phyloP scores from a whole-genome alignment of 805 yeast genomes.

The Priceomyces carsonii region DNA sequence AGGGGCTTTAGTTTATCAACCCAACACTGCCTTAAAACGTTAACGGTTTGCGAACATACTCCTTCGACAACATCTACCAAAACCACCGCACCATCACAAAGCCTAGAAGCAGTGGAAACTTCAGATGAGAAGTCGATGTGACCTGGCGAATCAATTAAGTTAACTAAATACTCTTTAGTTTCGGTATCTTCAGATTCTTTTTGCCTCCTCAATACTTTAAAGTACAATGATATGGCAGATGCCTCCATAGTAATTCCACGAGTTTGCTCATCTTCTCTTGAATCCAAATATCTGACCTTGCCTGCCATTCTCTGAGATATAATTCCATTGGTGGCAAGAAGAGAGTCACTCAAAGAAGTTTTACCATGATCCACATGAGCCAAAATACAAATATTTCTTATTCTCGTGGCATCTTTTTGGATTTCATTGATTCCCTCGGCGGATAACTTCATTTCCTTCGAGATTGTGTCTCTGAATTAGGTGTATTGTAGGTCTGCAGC shows the following conservation, averaged over 20 bases:
- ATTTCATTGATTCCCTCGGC: conserved; percentile 63
- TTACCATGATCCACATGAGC: conserved; percentile 99
- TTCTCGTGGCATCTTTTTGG: conserved; percentile 67
- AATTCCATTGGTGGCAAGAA: conserved; percentile 93
- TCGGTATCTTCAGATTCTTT: conserved; percentile 36
- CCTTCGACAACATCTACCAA: conserved; percentile 98
- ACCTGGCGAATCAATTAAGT: conserved; percentile 98
- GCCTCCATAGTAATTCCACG: conserved; percentile 99
- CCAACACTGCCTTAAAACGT: conserved; percentile 95
- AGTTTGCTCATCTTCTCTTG: conserved; percentile 92
- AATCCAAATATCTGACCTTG: conserved; percentile 86
- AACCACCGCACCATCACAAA: conserved; percentile 96
- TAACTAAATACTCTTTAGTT: conserved; percentile 78
- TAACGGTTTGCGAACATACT: conserved; percentile 95
- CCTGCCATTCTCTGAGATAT: conserved; percentile 96
- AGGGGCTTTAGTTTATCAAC: conserved; percentile 86
- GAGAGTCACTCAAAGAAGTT: conserved; percentile 89
- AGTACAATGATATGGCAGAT: conserved; percentile 91
- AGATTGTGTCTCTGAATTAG: neutral
- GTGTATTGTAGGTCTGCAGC: too few relatives aligned
- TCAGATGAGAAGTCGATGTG: conserved; percentile 96
- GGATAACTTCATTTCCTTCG: conserved; percentile 50
- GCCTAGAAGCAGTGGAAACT: conserved; percentile 91
- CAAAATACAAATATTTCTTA: conserved; percentile 89
- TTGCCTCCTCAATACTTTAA: conserved; percentile 56